Base-by-base conservation (phyloP, 179 eudicot species). In the Beta corolliflora region DNA sequence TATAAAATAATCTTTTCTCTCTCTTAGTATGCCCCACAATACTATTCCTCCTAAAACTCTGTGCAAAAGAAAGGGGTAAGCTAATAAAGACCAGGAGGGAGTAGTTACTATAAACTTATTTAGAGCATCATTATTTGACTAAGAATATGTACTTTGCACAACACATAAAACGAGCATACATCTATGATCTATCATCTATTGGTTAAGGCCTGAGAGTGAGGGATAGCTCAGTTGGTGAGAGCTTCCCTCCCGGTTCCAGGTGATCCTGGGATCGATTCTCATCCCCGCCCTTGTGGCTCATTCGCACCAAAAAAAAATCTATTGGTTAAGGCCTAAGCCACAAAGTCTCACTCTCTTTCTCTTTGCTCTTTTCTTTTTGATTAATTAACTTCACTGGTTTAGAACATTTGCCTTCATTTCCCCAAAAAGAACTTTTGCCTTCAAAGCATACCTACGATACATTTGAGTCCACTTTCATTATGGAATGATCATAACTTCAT, bases 361-460 rank as follows among this genome's bases (percentile, higher is more conserved):
- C 41, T 36, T 36, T 36, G 1, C 41, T 2, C 2, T 14, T 65
- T 31, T 65, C 69, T 65, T 25, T 65, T 65, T 29, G 45, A 65
- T 65, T 7, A 65, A 25, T 63, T 23, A 63, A 36, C 9, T 63
- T 23, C 25, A 63, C 14, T 63, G 8, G n/a, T 58, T 58, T 15
- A 18, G 63, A 15, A 7, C 64, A 59, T n/a, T 59, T 6, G 3
- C 36, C 23, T 68, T 16, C 72, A 41, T 68, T 68, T 68, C 52
- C 48, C 23, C 44, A 15, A 4, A 68, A 68, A 18, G 63, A 15
- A 7, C 64, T 15, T n/a, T 59, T 6, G 3, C 36, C 23, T 68
- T 16, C 72, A 41, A 68, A 44, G 41, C 23, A 68, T 44, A 45
- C 58, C 75, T 71, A 71, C 41, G 75, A 71, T 71, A n/a, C 56